A percentile compares a stretch with the other conserved stretches of the same genome.
Evolutionary conservation across 441 rosid species (phyloP).

Genomic region (Pelargonium citronellum): DNA sequence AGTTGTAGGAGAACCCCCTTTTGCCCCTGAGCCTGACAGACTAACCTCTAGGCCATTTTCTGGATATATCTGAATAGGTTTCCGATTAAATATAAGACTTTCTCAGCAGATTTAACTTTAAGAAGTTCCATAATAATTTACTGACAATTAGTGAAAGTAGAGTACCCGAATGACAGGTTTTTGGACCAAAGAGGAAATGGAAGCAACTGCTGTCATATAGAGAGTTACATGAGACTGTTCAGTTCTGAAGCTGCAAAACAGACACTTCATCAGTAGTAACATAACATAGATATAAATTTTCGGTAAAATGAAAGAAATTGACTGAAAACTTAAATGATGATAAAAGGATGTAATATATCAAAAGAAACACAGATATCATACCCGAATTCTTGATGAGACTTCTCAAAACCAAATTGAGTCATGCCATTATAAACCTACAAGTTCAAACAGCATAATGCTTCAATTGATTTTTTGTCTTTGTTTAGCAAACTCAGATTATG

Average conservation of each 20-base stretch:
- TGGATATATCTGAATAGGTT: conserved; percentile 50
- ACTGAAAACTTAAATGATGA: not conserved
- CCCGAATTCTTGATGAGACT: conserved; percentile 54
- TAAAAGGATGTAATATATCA: conserved; percentile 8
- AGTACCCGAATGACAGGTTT: conserved; percentile 62
- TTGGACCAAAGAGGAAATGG: conserved; percentile 54
- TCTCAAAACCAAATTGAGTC: conserved; percentile 81
- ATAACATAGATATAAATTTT: conserved; percentile 1
- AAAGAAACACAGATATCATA: conserved; percentile 22
- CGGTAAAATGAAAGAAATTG: conserved; percentile 11
- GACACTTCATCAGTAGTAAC: not conserved
- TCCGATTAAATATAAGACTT: not conserved
- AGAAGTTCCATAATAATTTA: conserved; percentile 9
- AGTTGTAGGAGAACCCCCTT: conserved; percentile 71
- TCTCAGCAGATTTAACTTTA: conserved; percentile 14
- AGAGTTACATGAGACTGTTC: conserved; percentile 72
- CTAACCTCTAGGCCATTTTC: conserved; percentile 58
- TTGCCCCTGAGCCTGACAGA: conserved; percentile 60
- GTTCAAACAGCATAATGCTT: conserved; percentile 13
- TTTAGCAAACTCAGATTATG: not conserved
- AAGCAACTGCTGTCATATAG: conserved; percentile 81
- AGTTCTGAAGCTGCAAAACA: conserved; percentile 56
- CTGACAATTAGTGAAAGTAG: conserved; percentile 4
- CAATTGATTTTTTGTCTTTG: conserved; percentile 10
- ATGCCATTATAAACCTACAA: conserved; percentile 77